Percentiles rank a stretch among this genome's conserved stretches.
Evolutionary conservation across 2,329 filamentous ascomycete species (phyloP).

Genomic region (Penicillium sp.): DNA sequence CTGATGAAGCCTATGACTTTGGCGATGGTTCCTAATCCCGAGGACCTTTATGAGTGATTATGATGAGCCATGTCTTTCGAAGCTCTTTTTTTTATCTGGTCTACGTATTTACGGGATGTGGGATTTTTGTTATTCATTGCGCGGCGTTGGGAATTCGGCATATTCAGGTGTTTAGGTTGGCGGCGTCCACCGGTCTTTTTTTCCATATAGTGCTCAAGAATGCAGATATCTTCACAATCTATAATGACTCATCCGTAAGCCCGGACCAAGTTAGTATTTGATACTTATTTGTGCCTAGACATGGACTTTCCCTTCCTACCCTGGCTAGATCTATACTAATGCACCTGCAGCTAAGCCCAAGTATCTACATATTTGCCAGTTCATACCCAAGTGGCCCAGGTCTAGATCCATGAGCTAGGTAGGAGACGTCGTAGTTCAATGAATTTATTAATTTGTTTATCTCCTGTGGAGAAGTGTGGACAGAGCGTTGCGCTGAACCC

Average conservation of each 20-base stretch:
- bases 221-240: background rate
- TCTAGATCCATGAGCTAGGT: background rate
- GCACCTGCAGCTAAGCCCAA: background rate
- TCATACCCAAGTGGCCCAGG: background rate
- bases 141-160: constrained; percentile 10
- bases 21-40: constrained; percentile 38
- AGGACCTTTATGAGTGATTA: constrained; percentile 36
- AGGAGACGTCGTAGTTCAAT: background rate
- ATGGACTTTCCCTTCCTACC: background rate
- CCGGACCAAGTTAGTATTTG: background rate
- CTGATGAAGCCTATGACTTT: constrained; percentile 30
- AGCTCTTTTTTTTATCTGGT: background rate
- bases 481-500: constrained; percentile 43
- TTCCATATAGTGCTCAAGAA: background rate
- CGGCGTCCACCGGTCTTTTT: background rate
- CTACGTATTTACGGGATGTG: background rate
- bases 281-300: background rate
- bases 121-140: constrained; percentile 7
- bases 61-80: background rate
- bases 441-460: background rate
- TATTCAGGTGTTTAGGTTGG: constrained; percentile 10
- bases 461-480: background rate
- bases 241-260: background rate
- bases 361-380: background rate
- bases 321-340: background rate